Conservation (phyloP, 352 stramenopile species). For the Phytophthora pinifolia region DNA sequence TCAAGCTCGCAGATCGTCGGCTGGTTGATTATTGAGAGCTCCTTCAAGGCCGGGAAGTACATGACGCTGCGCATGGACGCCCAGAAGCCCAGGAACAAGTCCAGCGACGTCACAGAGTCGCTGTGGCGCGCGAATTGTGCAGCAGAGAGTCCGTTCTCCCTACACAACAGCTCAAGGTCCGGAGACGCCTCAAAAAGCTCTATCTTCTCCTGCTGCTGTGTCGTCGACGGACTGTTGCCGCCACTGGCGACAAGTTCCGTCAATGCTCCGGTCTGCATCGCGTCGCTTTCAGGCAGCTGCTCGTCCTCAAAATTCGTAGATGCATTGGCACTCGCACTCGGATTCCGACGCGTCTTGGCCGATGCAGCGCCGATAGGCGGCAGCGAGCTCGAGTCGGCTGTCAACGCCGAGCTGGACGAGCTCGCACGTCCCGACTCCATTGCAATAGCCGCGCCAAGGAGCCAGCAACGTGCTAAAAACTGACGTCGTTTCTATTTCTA, state of each 20-base stretch:
- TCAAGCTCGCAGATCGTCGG: slow-evolving; percentile 60
- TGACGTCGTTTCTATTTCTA: no score
- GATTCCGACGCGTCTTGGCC: slow-evolving; percentile 18
- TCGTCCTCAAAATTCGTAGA: slow-evolving; percentile 6
- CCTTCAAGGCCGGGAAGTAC: slow-evolving; percentile 59
- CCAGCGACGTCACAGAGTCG: slow-evolving; percentile 40
- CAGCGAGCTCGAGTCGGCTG: slow-evolving; percentile 16
- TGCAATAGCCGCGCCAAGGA: no score
- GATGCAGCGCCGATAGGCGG: slow-evolving; percentile 19
- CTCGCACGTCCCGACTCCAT: slow-evolving; percentile 11
- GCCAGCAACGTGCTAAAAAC: not conserved
- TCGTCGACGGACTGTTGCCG: slow-evolving; percentile 13
- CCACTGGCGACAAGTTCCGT: not conserved
- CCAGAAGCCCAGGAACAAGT: slow-evolving; percentile 86
- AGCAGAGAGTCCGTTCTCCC: slow-evolving; percentile 58
- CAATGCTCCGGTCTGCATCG: not conserved
- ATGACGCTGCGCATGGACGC: slow-evolving; percentile 61
- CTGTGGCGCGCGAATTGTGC: slow-evolving; percentile 56
- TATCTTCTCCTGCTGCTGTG: slow-evolving; percentile 33
- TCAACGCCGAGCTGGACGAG: not conserved
- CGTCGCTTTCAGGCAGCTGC: slow-evolving; percentile 9
- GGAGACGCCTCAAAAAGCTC: slow-evolving; percentile 42
- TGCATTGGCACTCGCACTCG: not conserved
- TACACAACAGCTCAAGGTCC: slow-evolving; percentile 66
- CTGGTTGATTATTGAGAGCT: slow-evolving; percentile 80